These are phyloP conservation scores for Sarocladium brachiariae DNA, from an alignment of 2,329 filamentous ascomycete species.

Conservation along the genomic window DNA sequence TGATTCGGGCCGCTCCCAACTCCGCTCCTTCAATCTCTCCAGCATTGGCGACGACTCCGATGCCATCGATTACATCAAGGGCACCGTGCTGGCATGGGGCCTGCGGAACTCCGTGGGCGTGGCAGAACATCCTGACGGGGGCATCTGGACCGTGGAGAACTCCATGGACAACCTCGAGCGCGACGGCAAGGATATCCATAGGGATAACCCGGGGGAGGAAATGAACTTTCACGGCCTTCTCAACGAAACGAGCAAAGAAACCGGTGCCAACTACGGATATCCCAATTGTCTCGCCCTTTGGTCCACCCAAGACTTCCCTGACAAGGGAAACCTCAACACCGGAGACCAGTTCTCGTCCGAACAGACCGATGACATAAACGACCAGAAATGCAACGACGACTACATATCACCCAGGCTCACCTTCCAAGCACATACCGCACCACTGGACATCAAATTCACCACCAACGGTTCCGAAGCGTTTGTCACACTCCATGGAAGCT, in stretches of 20 bases:
- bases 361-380: conserved; percentile 29
- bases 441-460: conserved; percentile 64
- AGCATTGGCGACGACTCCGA: conserved; percentile 18
- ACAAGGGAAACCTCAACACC: conserved; percentile 31
- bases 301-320: conserved; percentile 40
- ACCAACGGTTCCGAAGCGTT: conserved; percentile 51
- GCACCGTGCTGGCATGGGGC: conserved; percentile 56
- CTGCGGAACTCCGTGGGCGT: conserved; percentile 67
- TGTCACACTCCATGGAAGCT: conserved; percentile 66
- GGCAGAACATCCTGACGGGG: conserved; percentile 53
- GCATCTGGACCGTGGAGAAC: conserved; percentile 61
- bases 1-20: conserved; percentile 54
- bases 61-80: conserved; percentile 38
- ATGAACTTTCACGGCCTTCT: conserved; percentile 65
- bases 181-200: conserved; percentile 52
- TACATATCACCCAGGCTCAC: conserved; percentile 48
- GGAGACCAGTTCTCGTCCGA: conserved; percentile 44
- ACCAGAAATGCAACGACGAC: conserved; percentile 35
- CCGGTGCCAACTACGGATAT: conserved; percentile 60
- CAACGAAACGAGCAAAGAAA: conserved; percentile 22
- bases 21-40: conserved; percentile 50
- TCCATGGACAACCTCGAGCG: conserved; percentile 58
- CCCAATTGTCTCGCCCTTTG: conserved; percentile 63
- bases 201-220: conserved; percentile 67
- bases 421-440: conserved; percentile 60